phyloP scores from a whole-genome alignment of 495 filamentous ascomycete genomes.

The Aspergillus wentii region DNA sequence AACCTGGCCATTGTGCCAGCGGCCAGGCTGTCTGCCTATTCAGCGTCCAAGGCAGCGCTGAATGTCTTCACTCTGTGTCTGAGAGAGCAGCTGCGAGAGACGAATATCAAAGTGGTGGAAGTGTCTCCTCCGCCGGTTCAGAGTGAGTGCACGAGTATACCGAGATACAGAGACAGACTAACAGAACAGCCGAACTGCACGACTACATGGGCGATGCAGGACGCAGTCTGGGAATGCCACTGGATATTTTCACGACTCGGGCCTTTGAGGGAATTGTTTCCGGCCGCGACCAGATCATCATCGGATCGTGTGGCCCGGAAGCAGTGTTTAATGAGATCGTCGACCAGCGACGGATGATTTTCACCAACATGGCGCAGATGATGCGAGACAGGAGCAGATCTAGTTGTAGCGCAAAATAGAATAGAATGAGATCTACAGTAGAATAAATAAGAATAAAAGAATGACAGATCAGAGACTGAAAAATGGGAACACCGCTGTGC shows the following conservation, averaged over 20 bases:
- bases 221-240: conserved; percentile 51
- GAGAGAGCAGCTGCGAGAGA: conserved; percentile 50
- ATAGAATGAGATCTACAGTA: too few relatives aligned
- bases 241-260: conserved; percentile 53
- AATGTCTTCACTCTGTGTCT: conserved; percentile 47
- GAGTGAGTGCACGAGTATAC: conserved; percentile 38
- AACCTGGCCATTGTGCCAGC: conserved; percentile 39
- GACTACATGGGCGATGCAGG: conserved; percentile 39
- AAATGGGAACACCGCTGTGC: too few relatives aligned
- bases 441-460: too few relatives aligned
- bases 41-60: conserved; percentile 39
- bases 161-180: neutral
- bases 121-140: conserved; percentile 63
- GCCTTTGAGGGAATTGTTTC: conserved; percentile 46
- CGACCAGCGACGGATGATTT: conserved; percentile 26
- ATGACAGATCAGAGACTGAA: too few relatives aligned
- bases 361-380: conserved; percentile 24
- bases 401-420: too few relatives aligned
- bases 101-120: conserved; percentile 56
- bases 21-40: conserved; percentile 33
- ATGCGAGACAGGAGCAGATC: too few relatives aligned
- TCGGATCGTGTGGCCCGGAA: conserved; percentile 22
- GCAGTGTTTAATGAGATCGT: conserved; percentile 31
- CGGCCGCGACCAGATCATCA: conserved; percentile 42
- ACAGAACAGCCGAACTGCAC: conserved; percentile 31